Evolutionary conservation across 2,329 filamentous ascomycete genomes (phyloP), one percentile per base, ranked within the genome.

Genomic region (Rugonectria rugulosa): DNA sequence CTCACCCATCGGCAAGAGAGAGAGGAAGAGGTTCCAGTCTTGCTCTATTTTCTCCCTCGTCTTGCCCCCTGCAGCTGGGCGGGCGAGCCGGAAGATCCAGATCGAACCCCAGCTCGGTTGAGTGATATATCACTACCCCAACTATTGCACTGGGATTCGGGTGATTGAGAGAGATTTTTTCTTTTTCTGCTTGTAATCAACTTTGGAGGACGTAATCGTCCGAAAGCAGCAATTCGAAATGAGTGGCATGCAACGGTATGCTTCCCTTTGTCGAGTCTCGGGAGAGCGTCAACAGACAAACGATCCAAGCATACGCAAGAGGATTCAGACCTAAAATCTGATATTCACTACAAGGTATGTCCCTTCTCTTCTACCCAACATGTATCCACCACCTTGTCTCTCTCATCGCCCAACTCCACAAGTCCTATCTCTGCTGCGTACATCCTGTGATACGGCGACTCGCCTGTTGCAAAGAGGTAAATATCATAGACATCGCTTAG

Each of bases 71-170:
- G 44, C 51, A 37, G 24, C 37, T 43, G 23, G 26, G 24, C n/a
- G n/a, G n/a, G n/a, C n/a, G 43, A 53, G 44, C 43, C 43, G 50
- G 38, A 42, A 55, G 45, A 55, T 55, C 38, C 32, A 55, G 45
- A 49, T 50, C 45, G 38, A 55, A 21, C 37, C 32, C 31, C 26
- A 29, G 45, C 40, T n/a, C 17, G 45, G 23, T 17, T 54, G 52
- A 54, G 52, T 36, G 52, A 54, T 44, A 54, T 49, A 48, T 36
- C 37, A 15, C 27, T 21, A 31, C 34, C 11, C 15, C 29, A 31
- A 20, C 27, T 46, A 42, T 37, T 29, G 14, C 34, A 44, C 23
- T 23, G 36, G 21, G 41, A 41, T 41, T n/a, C n/a, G 21, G 15
- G 34, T 23, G 8, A 31, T 17, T 14, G 32, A 24, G 27, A 12